Evolutionary conservation across 345 rosid species (phyloP).

Genomic region (Lumnitzera littorea): DNA sequence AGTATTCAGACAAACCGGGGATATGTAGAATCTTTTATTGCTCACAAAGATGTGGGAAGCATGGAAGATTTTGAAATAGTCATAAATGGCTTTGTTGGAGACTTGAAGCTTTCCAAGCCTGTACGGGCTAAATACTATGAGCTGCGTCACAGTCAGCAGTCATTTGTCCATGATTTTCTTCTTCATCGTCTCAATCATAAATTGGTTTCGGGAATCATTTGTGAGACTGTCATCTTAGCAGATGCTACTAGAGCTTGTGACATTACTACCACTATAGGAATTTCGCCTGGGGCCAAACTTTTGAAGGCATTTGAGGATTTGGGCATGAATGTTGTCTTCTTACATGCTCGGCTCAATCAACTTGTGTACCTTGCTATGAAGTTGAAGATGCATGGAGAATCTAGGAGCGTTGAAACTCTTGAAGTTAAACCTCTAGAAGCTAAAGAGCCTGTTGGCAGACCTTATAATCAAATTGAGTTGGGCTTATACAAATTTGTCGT

Average conservation of each 20-base stretch:
- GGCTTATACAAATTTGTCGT: too few relatives aligned
- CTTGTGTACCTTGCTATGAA: constrained; percentile 21
- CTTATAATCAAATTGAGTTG: too few relatives aligned
- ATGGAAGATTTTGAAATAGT: constrained; percentile 25
- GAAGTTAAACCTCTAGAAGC: constrained; percentile 17
- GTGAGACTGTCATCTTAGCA: constrained; percentile 35
- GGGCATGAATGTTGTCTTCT: constrained; percentile 41
- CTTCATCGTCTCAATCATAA: constrained; percentile 33
- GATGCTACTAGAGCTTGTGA: constrained; percentile 32
- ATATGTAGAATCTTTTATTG: constrained; percentile 10
- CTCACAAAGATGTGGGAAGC: constrained; percentile 15
- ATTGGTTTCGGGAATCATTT: constrained; percentile 39
- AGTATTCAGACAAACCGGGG: constrained; percentile 4
- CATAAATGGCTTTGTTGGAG: constrained; percentile 20
- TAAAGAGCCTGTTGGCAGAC: constrained; percentile 9
- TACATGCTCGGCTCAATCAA: constrained; percentile 24
- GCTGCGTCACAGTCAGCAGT: constrained; percentile 32
- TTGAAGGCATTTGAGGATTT: constrained; percentile 44
- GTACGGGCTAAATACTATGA: constrained; percentile 28
- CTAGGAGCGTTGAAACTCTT: constrained; percentile 12
- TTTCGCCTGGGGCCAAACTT: constrained; percentile 31
- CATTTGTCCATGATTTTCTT: constrained; percentile 30
- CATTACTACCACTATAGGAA: constrained; percentile 20
- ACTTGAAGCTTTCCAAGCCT: constrained; percentile 25
- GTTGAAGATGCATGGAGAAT: constrained; percentile 17